Percentiles rank a stretch among this genome's conserved stretches.
phyloP scores from a whole-genome alignment of 2,329 filamentous ascomycete genomes.

The Xylariaceae sp. region DNA sequence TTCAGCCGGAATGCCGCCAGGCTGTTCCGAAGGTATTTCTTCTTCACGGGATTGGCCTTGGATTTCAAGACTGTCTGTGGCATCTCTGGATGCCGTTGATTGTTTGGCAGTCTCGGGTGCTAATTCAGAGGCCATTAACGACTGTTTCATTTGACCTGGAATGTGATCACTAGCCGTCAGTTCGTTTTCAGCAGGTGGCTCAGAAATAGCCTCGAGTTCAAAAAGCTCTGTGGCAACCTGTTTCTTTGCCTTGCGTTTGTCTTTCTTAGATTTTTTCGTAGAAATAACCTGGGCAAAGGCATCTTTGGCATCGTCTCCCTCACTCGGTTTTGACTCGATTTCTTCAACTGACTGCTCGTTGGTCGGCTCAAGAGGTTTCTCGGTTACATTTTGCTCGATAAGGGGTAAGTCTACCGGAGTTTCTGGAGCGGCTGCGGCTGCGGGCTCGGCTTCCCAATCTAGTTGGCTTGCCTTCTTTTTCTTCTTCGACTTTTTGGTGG shows the following conservation, averaged over 20 bases:
- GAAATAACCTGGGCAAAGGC: constrained; percentile 22
- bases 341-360: constrained; percentile 7
- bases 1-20: background rate
- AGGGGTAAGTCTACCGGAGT: constrained; percentile 20
- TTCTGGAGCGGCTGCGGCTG: constrained; percentile 18
- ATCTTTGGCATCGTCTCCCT: constrained; percentile 10
- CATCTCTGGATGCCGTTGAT: background rate
- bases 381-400: constrained; percentile 2
- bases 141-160: background rate
- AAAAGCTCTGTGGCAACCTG: constrained; percentile 8
- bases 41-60: background rate
- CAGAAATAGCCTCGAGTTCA: constrained; percentile 12
- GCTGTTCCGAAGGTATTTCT: background rate
- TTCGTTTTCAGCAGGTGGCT: background rate
- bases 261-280: constrained; percentile 54
- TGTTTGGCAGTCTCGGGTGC: background rate
- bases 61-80: background rate
- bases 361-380: constrained; percentile 5
- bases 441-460: constrained; percentile 21
- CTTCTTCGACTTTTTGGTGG: constrained; percentile 42
- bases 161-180: background rate
- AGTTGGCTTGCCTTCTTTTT: constrained; percentile 37
- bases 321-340: constrained; percentile 1
- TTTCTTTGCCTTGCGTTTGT: constrained; percentile 38
- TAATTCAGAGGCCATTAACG: too few species aligned